Evolutionary conservation across 176 grass and related monocot genomes (phyloP), one percentile per base, ranked within the genome.

Genomic region (Bromus sterilis): DNA sequence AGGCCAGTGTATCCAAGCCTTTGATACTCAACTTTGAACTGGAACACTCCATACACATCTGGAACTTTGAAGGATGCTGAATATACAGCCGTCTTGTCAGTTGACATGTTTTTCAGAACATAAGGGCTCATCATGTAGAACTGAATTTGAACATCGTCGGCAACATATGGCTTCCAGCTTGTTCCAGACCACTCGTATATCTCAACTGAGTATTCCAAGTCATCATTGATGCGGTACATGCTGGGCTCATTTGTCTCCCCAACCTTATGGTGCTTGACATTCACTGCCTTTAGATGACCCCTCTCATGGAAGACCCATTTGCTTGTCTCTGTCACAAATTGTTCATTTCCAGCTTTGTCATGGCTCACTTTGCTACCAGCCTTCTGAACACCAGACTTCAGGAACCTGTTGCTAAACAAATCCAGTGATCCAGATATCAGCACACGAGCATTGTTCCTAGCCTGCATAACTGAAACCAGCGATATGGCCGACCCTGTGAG

Each of bases 51-150:
- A 69, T 99, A 99, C 42, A 99, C 97, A 91, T 99, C 97, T 2
- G 97, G 97, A 90, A 99, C 93, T 85, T 88, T 99, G 85, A 96
- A 99, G 70, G 97, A 88, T 74, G 93, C 91, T 44, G 88, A 88
- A 76, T 90, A 99, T 48, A 99, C 36, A 80, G 93, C 93, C 80
- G 90, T 91, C 55, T 93, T 83, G 74, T 99, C 86, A 81, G 48
- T 82, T 43, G 85, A 93, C 89, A 99, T 68, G 55, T 87, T 96
- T 74, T 93, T 95, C 82, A 99, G 67, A 71, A 99, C 91, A 72
- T 99, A 99, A 69, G 97, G 97, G 63, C 97, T 99, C 97, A 99
- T 99, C 93, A 96, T 93, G 80, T 86, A 99, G 80, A 99, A 99
- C 66, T 99, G 97, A 80, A 99, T 85, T 90, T 99, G 97, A 84